Percentiles rank a stretch among this genome's conserved stretches.
phyloP scores from a whole-genome alignment of 257 asterid genomes.

The Anisodus tanguticus region DNA sequence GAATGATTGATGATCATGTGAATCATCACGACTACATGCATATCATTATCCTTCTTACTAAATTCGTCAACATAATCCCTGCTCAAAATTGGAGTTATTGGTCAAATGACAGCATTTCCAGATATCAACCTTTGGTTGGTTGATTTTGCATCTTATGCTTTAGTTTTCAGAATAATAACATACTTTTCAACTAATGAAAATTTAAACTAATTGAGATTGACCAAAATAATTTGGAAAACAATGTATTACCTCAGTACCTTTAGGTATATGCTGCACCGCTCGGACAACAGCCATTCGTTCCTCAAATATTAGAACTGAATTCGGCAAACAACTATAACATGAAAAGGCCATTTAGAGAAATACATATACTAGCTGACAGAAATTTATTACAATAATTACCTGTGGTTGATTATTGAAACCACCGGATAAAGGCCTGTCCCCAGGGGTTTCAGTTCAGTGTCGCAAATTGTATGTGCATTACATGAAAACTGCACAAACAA shows the following conservation, averaged over 20 bases:
- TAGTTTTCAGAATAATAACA: neutral
- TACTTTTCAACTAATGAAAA: neutral
- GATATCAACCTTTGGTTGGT: neutral
- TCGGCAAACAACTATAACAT: constrained; percentile 77
- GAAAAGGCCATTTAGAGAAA: constrained; percentile 43
- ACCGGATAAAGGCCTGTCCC: constrained; percentile 95
- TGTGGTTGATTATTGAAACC: constrained; percentile 86
- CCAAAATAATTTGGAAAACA: constrained; percentile 13
- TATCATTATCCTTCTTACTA: constrained; percentile 15
- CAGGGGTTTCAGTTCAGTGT: constrained; percentile 82
- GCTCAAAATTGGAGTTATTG: constrained; percentile 12
- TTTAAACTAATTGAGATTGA: neutral
- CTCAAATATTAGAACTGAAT: constrained; percentile 83
- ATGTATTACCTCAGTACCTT: constrained; percentile 86
- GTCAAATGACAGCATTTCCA: neutral
- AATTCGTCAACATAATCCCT: neutral
- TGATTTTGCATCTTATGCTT: neutral
- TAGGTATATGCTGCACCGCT: constrained; percentile 68
- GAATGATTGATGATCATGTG: neutral
- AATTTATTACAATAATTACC: constrained; percentile 50
- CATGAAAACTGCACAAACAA: constrained; percentile 74
- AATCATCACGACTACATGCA: constrained; percentile 10
- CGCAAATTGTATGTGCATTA: constrained; percentile 97
- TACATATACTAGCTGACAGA: neutral
- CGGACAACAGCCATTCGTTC: constrained; percentile 81